phyloP scores from a whole-genome alignment of 768 basidiomycete species.

The Sarcodon sp. region DNA sequence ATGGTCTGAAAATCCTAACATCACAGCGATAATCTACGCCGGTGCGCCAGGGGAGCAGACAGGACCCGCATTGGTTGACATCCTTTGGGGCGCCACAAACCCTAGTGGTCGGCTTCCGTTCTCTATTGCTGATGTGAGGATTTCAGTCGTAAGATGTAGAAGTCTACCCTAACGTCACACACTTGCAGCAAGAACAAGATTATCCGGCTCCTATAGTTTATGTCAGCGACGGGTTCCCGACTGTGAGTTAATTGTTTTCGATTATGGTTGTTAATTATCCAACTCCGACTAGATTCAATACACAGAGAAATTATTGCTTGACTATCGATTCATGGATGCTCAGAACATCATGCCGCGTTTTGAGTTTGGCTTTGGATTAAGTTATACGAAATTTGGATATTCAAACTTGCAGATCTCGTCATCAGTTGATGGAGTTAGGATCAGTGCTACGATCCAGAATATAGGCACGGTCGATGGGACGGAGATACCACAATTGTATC shows the following conservation, averaged over 20 bases:
- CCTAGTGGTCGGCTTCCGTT: background rate
- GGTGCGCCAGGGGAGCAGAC: background rate
- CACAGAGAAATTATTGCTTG: conserved; percentile 43
- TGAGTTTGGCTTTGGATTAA: conserved; percentile 64
- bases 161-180: background rate
- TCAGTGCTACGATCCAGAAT: conserved; percentile 40
- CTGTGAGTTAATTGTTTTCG: background rate
- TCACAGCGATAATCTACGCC: background rate
- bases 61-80: background rate
- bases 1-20: background rate
- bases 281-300: conserved; percentile 30
- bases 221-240: conserved; percentile 12
- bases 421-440: conserved; percentile 28
- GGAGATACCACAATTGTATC: conserved; percentile 47
- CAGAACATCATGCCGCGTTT: conserved; percentile 36
- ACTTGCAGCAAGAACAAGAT: conserved; percentile 19
- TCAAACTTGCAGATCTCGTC: conserved; percentile 25
- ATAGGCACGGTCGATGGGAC: conserved; percentile 38
- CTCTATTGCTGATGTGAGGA: background rate
- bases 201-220: conserved; percentile 39
- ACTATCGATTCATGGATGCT: conserved; percentile 44
- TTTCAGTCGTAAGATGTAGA: background rate
- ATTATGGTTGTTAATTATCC: conserved; percentile 18
- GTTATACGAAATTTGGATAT: conserved; percentile 63
- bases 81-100: background rate